A percentile compares a stretch with the other conserved stretches of the same genome.
These are phyloP conservation scores for Catharanthus roseus DNA, from an alignment of 257 asterid species.

Conservation along the genomic window DNA sequence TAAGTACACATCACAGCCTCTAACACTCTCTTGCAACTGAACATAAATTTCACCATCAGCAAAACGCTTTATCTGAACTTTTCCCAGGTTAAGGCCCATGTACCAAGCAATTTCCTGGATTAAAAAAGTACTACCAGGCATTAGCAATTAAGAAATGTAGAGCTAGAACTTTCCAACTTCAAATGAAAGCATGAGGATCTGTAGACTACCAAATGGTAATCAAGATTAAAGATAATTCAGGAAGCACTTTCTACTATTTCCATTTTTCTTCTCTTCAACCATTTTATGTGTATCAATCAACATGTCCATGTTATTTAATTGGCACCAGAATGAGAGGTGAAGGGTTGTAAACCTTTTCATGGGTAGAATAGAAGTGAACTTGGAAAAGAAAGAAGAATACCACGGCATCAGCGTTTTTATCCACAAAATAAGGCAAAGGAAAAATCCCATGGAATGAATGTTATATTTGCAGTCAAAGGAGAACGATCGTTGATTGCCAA, in stretches of 20 bases:
- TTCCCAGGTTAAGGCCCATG: conserved; percentile 84
- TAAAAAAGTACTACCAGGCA: conserved; percentile 4
- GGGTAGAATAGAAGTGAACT: not conserved
- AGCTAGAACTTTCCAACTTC: not conserved
- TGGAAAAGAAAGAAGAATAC: not conserved
- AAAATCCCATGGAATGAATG: not conserved
- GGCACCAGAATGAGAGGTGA: not conserved
- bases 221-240: not conserved
- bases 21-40: conserved; percentile 91
- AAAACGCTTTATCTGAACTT: conserved; percentile 58
- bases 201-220: not conserved
- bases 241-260: not conserved
- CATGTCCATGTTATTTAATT: not conserved
- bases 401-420: not conserved
- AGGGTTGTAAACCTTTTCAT: not conserved
- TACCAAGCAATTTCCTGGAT: conserved; percentile 84
- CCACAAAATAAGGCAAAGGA: not conserved
- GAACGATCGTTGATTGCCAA: not conserved
- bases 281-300: not conserved
- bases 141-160: conserved; percentile 8
- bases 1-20: conserved; percentile 83
- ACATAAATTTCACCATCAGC: conserved; percentile 95
- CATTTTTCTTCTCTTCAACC: conserved; percentile 1
- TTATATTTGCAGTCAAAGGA: not conserved
- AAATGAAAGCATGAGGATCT: not conserved